Base-by-base conservation (phyloP, 768 basidiomycete species). In the Podaxis carcinomalis region DNA sequence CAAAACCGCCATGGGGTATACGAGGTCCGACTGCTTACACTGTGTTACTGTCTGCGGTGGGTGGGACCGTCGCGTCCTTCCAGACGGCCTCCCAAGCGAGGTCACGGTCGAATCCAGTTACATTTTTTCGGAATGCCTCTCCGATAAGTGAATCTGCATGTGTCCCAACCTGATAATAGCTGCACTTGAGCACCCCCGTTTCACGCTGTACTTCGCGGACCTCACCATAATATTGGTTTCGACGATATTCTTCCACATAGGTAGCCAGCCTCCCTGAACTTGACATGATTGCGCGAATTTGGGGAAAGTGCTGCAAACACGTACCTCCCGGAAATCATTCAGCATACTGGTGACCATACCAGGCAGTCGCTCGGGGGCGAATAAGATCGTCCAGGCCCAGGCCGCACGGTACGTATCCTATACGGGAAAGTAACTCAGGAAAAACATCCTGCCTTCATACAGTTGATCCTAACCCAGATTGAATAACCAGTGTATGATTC, bases 211-310 rank as follows among this genome's bases (percentile, higher is more conserved):
- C 5, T 19, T 5, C 39, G 4, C 28, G 27, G 53, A 14, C n/a
- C 16, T 32, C 11, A 59, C 59, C 91, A 93, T 93, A 64, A 92
- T 91, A 65, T 90, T 93, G 1, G 90, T 92, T 68, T 93, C 89
- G 78, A 88, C 83, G 10, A 92, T 80, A 62, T 93, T 92, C 74
- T 92, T 92, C 91, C 91, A 93, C 90, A 92, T 92, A 0, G 91
- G 92, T 35, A 93, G 72, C 88, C 90, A 90, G 2, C 92, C 91
- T 10, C 88, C 82, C 84, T 81, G 28, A 1, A 35, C 5, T 21
- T 10, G n/a, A 37, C 13, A 3, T 49, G 11, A 27, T 49, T 11
- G 23, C 7, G 4, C 0, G 7, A 13, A 25, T 23, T 25, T 23
- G 11, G 10, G 47, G 19, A 27, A 49, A 21, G 10, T 10, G 21